Percentiles rank a stretch among this genome's conserved stretches.
Evolutionary conservation across 352 stramenopile genomes (phyloP).

Genomic region (Pythium aquatile): DNA sequence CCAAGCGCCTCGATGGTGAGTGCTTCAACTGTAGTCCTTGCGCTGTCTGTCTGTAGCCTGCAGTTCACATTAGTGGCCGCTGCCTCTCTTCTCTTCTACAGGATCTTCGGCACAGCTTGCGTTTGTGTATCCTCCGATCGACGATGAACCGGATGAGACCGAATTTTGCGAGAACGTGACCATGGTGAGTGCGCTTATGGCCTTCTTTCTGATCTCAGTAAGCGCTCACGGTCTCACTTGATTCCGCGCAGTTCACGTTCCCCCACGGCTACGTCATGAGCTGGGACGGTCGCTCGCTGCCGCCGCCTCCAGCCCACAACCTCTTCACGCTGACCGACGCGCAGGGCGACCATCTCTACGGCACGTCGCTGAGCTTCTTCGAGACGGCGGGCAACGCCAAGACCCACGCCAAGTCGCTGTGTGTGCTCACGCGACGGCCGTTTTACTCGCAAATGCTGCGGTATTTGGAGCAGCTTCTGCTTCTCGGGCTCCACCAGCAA

Average conservation of each 20-base stretch:
- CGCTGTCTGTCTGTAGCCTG: no score
- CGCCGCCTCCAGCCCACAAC: conserved; percentile 46
- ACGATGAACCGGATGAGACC: conserved; percentile 27
- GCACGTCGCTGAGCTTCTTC: conserved; percentile 49
- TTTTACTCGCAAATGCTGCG: conserved; percentile 49
- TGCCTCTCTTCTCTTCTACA: no score
- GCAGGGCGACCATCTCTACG: conserved; percentile 44
- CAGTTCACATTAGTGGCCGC: no score
- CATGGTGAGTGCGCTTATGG: conserved; percentile 30
- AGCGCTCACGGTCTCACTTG: not conserved
- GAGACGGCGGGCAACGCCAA: conserved; percentile 24
- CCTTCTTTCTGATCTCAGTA: not conserved
- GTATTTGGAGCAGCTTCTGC: conserved; percentile 50
- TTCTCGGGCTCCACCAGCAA: conserved; percentile 40
- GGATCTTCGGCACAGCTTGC: conserved; percentile 29
- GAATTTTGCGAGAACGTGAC: conserved; percentile 52
- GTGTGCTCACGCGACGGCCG: conserved; percentile 39
- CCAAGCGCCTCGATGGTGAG: conserved; percentile 29
- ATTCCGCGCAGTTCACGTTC: conserved; percentile 43
- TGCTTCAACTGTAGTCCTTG: not conserved
- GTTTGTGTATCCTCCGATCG: conserved; percentile 38
- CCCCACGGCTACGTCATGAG: conserved; percentile 37
- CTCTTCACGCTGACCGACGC: conserved; percentile 48
- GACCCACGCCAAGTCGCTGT: conserved; percentile 41
- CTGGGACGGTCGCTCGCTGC: conserved; percentile 30